A percentile compares a stretch with the other conserved stretches of the same genome.
Evolutionary conservation across 805 yeast genomes (phyloP).

Genomic region (Metschnikowia rubicola): DNA sequence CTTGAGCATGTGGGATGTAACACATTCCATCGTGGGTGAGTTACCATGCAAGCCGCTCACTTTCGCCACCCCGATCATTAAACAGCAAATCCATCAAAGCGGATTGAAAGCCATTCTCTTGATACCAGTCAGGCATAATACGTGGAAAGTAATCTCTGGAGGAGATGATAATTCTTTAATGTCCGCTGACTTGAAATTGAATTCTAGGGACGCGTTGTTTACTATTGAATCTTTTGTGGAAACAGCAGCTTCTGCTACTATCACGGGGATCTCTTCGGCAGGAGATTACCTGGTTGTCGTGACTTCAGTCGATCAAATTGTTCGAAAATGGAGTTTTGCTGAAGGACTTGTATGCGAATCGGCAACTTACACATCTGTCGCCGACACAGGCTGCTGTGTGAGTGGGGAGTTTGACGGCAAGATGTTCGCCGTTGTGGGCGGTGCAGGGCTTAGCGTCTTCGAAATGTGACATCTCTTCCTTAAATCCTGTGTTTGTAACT

Average conservation of each 20-base stretch:
- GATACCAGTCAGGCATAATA: constrained; percentile 8
- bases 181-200: constrained; percentile 19
- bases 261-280: constrained; percentile 56
- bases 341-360: constrained; percentile 26
- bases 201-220: constrained; percentile 13
- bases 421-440: constrained; percentile 56
- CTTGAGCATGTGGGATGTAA: constrained; percentile 57
- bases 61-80: constrained; percentile 29
- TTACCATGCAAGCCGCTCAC: not conserved
- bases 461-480: not conserved
- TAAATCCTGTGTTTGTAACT: not conserved
- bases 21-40: constrained; percentile 13
- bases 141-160: constrained; percentile 57
- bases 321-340: constrained; percentile 58
- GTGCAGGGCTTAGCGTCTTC: constrained; percentile 70
- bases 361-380: constrained; percentile 69
- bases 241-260: constrained; percentile 81
- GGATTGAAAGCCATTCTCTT: constrained; percentile 66
- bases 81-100: constrained; percentile 72
- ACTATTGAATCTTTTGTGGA: constrained; percentile 32
- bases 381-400: constrained; percentile 83
- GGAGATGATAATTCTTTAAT: constrained; percentile 86
- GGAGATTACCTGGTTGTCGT: constrained; percentile 37
- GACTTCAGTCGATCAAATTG: constrained; percentile 80
- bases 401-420: constrained; percentile 25